Evolutionary conservation across 208 protist species (phyloP).

Genomic region (Acanthamoeba lenticulata): DNA sequence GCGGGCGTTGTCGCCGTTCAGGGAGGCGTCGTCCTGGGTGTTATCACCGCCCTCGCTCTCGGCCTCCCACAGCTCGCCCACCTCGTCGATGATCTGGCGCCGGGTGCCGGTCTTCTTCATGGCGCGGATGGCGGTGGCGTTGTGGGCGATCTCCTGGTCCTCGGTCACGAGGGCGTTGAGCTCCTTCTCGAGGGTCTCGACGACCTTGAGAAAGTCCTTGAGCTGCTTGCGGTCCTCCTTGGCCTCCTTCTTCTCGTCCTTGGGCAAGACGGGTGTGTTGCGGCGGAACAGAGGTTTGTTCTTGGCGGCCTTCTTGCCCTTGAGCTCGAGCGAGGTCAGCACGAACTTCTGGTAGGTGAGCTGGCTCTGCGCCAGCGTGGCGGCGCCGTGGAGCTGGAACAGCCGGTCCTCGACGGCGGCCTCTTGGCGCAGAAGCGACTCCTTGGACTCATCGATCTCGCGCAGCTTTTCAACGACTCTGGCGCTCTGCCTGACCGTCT

Average conservation of each 20-base stretch:
- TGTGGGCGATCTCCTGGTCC: not conserved
- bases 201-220: constrained; percentile 10
- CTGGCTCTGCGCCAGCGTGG: not conserved
- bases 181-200: constrained; percentile 24
- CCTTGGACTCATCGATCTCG: constrained; percentile 6
- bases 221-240: constrained; percentile 5
- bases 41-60: not conserved
- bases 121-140: not conserved
- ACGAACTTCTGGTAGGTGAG: constrained; percentile 35
- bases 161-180: not conserved
- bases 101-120: constrained; percentile 23
- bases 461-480: not conserved
- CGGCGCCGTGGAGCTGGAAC: not conserved
- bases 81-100: not conserved
- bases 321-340: not conserved
- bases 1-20: not conserved
- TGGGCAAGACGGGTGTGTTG: not conserved
- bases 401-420: constrained; percentile 24
- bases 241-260: constrained; percentile 38
- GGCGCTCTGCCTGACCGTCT: not conserved
- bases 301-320: constrained; percentile 47
- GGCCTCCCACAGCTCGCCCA: not conserved
- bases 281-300: constrained; percentile 20
- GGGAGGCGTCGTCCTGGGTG: not conserved
- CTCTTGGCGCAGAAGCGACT: constrained; percentile 12